A percentile compares a stretch with the other conserved stretches of the same genome.
phyloP scores from a whole-genome alignment of 805 yeast genomes.

The Saccharomycopsis javanensis region DNA sequence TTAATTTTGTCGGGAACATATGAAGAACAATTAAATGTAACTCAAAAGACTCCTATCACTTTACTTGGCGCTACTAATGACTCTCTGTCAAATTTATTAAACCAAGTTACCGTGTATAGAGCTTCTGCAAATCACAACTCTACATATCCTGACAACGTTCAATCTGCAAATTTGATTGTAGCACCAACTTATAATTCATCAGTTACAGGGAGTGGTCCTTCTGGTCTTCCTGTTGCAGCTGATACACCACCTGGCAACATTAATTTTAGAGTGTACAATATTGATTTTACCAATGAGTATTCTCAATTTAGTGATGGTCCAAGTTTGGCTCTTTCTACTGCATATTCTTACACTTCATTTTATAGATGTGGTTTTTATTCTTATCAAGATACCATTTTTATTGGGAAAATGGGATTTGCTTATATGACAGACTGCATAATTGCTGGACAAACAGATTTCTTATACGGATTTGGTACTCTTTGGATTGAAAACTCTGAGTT shows the following conservation, averaged over 20 bases:
- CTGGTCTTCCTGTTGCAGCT: slow-evolving; percentile 4
- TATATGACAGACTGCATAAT: slow-evolving; percentile 4
- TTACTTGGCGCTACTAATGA: slow-evolving; percentile 6
- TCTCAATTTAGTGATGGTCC: slow-evolving; percentile 1
- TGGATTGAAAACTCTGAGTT: slow-evolving; percentile 4
- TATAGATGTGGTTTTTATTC: slow-evolving; percentile 11
- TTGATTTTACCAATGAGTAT: slow-evolving; percentile 6
- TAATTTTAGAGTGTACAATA: slow-evolving; percentile 6
- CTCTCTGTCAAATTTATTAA: not conserved
- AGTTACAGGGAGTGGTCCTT: slow-evolving; percentile 6
- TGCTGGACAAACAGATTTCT: slow-evolving; percentile 11
- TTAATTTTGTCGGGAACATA: slow-evolving; percentile 8
- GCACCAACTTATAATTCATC: slow-evolving; percentile 8
- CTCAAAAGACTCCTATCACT: slow-evolving; percentile 4
- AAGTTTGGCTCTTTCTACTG: slow-evolving; percentile 2
- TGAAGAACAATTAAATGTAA: slow-evolving; percentile 6
- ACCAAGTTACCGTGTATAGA: slow-evolving; percentile 1
- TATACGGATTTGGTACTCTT: slow-evolving; percentile 10
- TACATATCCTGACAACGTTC: slow-evolving; percentile 5
- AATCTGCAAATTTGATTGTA: slow-evolving; percentile 6
- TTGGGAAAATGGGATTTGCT: not conserved
- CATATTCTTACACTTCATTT: slow-evolving; percentile 1
- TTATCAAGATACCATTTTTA: slow-evolving; percentile 9
- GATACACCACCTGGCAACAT: slow-evolving; percentile 2
- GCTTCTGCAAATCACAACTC: slow-evolving; percentile 3